Evolutionary conservation across 2,329 filamentous ascomycete genomes (phyloP).

Genomic region (Colletotrichum salicis): DNA sequence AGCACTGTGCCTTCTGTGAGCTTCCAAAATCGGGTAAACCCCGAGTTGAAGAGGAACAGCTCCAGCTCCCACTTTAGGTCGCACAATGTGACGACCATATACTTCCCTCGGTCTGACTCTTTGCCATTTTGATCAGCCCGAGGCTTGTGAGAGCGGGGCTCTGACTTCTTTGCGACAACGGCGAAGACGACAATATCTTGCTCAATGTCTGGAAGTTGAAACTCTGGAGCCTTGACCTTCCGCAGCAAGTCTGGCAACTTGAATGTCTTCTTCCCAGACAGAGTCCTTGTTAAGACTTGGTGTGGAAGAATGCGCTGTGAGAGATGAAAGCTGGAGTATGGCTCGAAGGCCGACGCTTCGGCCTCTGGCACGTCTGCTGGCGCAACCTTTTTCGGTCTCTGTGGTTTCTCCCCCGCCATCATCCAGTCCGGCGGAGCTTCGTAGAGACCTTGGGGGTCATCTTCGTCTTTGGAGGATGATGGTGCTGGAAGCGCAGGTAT

Average conservation of each 20-base stretch:
- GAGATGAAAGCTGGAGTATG: constrained; percentile 86
- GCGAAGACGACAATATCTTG: constrained; percentile 91
- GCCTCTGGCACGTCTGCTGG: constrained; percentile 52
- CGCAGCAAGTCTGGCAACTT: constrained; percentile 83
- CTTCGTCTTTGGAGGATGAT: neutral
- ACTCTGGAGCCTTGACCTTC: constrained; percentile 84
- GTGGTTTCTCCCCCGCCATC: constrained; percentile 17
- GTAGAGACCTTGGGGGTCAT: constrained; percentile 27
- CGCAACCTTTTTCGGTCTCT: constrained; percentile 38
- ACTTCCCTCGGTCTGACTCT: constrained; percentile 77
- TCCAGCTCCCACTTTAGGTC: constrained; percentile 93
- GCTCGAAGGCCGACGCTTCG: constrained; percentile 77
- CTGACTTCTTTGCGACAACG: constrained; percentile 88
- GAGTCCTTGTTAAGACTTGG: constrained; percentile 78
- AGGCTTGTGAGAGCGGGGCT: constrained; percentile 72
- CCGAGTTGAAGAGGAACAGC: constrained; percentile 89
- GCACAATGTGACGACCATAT: constrained; percentile 89
- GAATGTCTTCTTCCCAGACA: constrained; percentile 81
- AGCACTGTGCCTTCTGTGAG: constrained; percentile 90
- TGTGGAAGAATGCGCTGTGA: constrained; percentile 87
- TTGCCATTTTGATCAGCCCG: constrained; percentile 54
- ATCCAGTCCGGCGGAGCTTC: constrained; percentile 31
- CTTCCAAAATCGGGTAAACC: constrained; percentile 94
- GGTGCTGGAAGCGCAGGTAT: constrained; percentile 12
- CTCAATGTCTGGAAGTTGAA: constrained; percentile 82